phyloP scores from a whole-genome alignment of 164 flowering plant genomes.

The Piper betle region DNA sequence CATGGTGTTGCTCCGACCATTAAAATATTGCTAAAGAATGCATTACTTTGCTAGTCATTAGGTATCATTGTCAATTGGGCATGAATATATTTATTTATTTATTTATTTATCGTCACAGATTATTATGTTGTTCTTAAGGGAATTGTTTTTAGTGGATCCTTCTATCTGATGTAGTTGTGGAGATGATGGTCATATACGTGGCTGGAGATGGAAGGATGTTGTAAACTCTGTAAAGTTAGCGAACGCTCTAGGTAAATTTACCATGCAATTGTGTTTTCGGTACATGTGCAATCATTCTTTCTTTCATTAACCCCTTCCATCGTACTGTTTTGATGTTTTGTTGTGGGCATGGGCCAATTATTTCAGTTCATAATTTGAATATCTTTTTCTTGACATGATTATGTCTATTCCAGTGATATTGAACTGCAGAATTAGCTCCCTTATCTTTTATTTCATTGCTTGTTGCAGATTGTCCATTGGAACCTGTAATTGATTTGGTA shows the following conservation, averaged over 20 bases:
- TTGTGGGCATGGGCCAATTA: too few relatives aligned
- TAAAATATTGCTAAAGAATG: too few relatives aligned
- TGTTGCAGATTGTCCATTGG: slow-evolving; percentile 40
- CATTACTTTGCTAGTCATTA: too few relatives aligned
- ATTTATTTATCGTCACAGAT: too few relatives aligned
- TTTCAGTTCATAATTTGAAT: too few relatives aligned
- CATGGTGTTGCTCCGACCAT: too few relatives aligned
- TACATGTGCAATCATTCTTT: background rate
- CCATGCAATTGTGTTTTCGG: background rate
- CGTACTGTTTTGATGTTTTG: background rate
- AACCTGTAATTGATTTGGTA: slow-evolving; percentile 56
- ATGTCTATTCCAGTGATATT: too few relatives aligned
- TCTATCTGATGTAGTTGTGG: slow-evolving; percentile 65
- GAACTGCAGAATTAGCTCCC: background rate
- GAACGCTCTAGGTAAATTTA: slow-evolving; percentile 35
- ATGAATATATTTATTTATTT: too few relatives aligned
- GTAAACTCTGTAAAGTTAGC: slow-evolving; percentile 22
- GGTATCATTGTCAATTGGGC: too few relatives aligned
- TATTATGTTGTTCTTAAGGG: too few relatives aligned
- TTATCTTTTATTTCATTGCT: background rate
- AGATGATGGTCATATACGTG: slow-evolving; percentile 90
- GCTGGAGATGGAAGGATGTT: slow-evolving; percentile 86
- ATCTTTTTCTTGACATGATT: too few relatives aligned
- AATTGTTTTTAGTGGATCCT: too few relatives aligned
- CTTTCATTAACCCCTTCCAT: background rate